These are phyloP conservation scores for Auriscalpium vulgare DNA, from an alignment of 768 basidiomycete species.

Conservation along the genomic window DNA sequence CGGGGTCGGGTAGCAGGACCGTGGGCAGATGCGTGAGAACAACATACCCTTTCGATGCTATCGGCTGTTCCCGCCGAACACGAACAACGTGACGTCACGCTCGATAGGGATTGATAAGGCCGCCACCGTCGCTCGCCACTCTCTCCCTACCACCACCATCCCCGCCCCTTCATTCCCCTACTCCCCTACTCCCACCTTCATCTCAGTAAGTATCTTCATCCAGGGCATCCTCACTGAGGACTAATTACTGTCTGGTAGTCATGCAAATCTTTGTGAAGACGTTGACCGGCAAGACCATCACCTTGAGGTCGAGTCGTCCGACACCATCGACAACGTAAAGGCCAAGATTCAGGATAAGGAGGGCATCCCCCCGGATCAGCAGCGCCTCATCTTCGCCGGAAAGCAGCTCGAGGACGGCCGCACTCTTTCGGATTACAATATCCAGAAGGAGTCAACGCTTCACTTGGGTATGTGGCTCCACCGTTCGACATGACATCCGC, in stretches of 20 bases:
- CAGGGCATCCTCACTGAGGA: too few species aligned
- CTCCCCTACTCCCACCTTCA: too few species aligned
- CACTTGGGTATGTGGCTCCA: neutral
- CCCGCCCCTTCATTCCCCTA: too few species aligned
- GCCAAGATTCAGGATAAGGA: constrained; percentile 44
- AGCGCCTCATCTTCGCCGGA: constrained; percentile 17
- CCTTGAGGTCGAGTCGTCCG: constrained; percentile 18
- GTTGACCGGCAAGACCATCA: constrained; percentile 29
- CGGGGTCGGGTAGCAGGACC: too few species aligned
- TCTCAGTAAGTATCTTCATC: too few species aligned
- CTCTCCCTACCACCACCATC: too few species aligned
- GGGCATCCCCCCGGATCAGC: constrained; percentile 23
- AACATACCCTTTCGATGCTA: too few species aligned
- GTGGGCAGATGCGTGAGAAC: too few species aligned
- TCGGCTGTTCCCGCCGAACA: too few species aligned
- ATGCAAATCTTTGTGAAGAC: constrained; percentile 41
- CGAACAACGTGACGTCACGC: too few species aligned
- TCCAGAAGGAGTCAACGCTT: neutral
- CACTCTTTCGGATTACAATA: constrained; percentile 1
- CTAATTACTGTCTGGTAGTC: neutral
- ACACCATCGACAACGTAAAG: constrained; percentile 18
- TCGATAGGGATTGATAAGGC: too few species aligned
- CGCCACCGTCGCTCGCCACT: too few species aligned
- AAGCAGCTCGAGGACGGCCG: constrained; percentile 18
- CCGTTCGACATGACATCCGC: neutral